phyloP scores from a whole-genome alignment of 2,329 filamentous ascomycete genomes.

The Fusarium tricinctum region DNA sequence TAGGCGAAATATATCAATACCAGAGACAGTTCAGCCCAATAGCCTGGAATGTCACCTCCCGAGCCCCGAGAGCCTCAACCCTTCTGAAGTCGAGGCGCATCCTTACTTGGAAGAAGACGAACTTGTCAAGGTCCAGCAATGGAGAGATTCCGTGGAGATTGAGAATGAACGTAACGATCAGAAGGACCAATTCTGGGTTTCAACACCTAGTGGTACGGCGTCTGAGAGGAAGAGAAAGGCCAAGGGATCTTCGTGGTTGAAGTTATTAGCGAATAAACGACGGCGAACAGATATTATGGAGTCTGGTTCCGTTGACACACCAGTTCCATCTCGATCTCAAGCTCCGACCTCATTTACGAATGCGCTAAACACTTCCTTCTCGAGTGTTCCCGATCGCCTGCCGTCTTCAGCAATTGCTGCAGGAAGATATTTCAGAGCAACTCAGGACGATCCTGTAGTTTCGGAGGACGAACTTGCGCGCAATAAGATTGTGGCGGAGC shows the following conservation, averaged over 20 bases:
- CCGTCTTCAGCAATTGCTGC: slow-evolving; percentile 30
- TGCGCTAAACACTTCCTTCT: slow-evolving; percentile 36
- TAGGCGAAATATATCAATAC: slow-evolving; percentile 34
- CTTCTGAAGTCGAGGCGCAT: slow-evolving; percentile 46
- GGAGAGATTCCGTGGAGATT: slow-evolving; percentile 50
- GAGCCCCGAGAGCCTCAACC: slow-evolving; percentile 58
- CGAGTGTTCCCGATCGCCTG: slow-evolving; percentile 36
- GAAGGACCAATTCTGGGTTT: slow-evolving; percentile 44
- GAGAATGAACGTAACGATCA: slow-evolving; percentile 1
- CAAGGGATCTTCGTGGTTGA: slow-evolving; percentile 53
- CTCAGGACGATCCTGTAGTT: slow-evolving; percentile 1
- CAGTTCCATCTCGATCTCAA: slow-evolving; percentile 29
- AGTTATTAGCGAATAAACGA: slow-evolving; percentile 51
- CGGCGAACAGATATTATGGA: slow-evolving; percentile 43
- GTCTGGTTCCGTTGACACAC: slow-evolving; percentile 41
- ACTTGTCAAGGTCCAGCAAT: slow-evolving; percentile 51
- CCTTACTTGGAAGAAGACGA: slow-evolving; percentile 53
- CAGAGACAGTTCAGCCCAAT: slow-evolving; percentile 33
- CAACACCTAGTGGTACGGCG: slow-evolving; percentile 29
- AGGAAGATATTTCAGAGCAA: slow-evolving; percentile 4
- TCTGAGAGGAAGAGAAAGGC: slow-evolving; percentile 48
- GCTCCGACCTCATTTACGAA: neutral
- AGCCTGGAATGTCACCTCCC: slow-evolving; percentile 59
- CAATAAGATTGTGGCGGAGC: slow-evolving; percentile 23
- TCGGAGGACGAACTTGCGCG: slow-evolving; percentile 37